phyloP scores from a whole-genome alignment of 73 alveolate genomes.

The Paramecium tetraurelia region DNA sequence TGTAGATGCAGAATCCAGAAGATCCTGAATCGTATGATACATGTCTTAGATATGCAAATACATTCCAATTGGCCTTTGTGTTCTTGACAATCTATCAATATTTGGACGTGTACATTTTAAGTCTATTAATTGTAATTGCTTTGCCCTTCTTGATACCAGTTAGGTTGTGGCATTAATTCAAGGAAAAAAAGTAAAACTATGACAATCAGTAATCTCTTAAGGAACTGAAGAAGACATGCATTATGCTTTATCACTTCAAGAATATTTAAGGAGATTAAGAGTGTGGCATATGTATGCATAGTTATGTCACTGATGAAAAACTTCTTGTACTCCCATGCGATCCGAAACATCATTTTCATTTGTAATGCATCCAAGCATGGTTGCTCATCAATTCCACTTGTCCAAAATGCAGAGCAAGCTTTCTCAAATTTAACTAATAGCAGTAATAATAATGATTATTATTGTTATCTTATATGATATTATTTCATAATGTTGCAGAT shows the following conservation, averaged over 20 bases:
- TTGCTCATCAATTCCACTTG: background rate
- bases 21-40: background rate
- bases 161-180: background rate
- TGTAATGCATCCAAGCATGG: background rate
- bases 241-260: background rate
- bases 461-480: background rate
- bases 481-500: conserved; percentile 34
- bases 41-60: background rate
- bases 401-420: background rate
- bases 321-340: background rate
- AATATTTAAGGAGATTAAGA: conserved; percentile 27
- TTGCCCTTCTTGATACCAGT: background rate
- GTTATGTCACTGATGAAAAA: background rate
- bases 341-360: background rate
- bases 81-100: background rate
- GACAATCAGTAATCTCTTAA: background rate
- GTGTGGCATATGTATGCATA: background rate
- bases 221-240: background rate
- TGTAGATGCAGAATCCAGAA: background rate
- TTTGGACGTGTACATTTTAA: background rate
- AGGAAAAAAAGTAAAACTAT: background rate
- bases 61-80: background rate
- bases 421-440: background rate
- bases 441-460: background rate
- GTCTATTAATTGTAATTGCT: background rate